A percentile compares a stretch with the other conserved stretches of the same genome.
Conservation (phyloP, 2,329 filamentous ascomycete genomes). For the Verticillium klebahnii region DNA sequence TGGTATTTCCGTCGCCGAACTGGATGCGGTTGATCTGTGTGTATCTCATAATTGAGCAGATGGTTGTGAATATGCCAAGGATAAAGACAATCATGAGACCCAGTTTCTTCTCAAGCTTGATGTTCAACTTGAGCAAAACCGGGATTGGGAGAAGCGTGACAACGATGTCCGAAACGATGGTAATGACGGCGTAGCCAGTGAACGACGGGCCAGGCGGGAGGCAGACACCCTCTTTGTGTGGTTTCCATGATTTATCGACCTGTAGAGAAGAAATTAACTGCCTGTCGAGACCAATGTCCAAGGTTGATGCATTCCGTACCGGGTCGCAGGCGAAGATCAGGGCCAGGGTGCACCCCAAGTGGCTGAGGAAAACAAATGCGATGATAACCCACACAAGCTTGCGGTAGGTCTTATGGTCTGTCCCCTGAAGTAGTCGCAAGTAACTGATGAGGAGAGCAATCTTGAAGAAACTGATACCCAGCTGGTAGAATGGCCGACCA, state of each 20-base stretch:
- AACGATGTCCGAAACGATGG: slow-evolving; percentile 44
- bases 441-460: slow-evolving; percentile 49
- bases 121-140: slow-evolving; percentile 41
- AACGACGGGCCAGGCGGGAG: slow-evolving; percentile 42
- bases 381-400: slow-evolving; percentile 39
- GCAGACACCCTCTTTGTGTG: slow-evolving; percentile 33
- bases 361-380: slow-evolving; percentile 35
- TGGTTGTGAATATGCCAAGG: slow-evolving; percentile 48
- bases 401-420: slow-evolving; percentile 38
- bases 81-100: slow-evolving; percentile 47
- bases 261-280: slow-evolving; percentile 6
- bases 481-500: slow-evolving; percentile 48
- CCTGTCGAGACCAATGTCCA: not conserved
- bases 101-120: slow-evolving; percentile 42
- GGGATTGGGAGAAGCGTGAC: slow-evolving; percentile 47
- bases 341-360: slow-evolving; percentile 42
- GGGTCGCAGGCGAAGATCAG: slow-evolving; percentile 47
- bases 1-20: slow-evolving; percentile 47
- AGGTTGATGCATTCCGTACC: slow-evolving; percentile 20
- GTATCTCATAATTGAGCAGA: slow-evolving; percentile 50
- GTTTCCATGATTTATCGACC: slow-evolving; percentile 42
- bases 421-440: slow-evolving; percentile 43
- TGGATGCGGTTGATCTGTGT: slow-evolving; percentile 46
- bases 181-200: slow-evolving; percentile 46
- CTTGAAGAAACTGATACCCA: slow-evolving; percentile 54